Conservation (phyloP, 2,329 filamentous ascomycete species). For the Fusarium chlamydosporum region DNA sequence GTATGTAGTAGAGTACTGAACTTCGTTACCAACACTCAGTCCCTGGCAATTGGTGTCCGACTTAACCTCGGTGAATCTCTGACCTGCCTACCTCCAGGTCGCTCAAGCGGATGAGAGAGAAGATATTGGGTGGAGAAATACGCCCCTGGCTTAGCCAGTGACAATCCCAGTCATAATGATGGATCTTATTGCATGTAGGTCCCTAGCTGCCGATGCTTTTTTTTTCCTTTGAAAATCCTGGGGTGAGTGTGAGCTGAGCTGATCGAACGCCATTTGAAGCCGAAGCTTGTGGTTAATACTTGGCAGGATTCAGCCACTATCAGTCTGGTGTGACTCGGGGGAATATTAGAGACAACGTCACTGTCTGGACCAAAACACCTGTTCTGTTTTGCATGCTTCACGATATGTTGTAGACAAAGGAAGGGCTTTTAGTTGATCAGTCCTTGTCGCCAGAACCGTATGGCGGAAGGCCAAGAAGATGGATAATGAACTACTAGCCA, state of each 20-base stretch:
- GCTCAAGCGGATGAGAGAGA: conserved; percentile 17
- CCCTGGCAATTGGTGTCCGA: conserved; percentile 4
- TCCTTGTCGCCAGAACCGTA: no score
- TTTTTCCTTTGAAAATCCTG: conserved; percentile 36
- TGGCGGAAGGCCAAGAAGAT: no score
- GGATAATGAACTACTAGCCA: no score
- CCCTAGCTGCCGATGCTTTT: conserved; percentile 26
- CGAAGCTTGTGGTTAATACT: conserved; percentile 21
- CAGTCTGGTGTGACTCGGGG: not conserved
- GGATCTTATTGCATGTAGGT: conserved; percentile 33
- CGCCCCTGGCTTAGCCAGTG: conserved; percentile 20
- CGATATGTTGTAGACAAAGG: conserved; percentile 5
- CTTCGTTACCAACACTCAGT: not conserved
- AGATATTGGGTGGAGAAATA: conserved; percentile 36
- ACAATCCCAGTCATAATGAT: conserved; percentile 33
- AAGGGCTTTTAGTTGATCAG: conserved; percentile 9
- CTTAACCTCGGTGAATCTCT: conserved; percentile 49
- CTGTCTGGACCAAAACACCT: not conserved
- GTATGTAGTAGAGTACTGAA: no score
- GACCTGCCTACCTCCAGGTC: conserved; percentile 24
- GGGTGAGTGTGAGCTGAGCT: conserved; percentile 38
- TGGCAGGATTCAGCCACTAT: conserved; percentile 26
- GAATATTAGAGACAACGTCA: conserved; percentile 5
- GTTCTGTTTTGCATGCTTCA: conserved; percentile 26
- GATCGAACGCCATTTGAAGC: conserved; percentile 30